These are phyloP conservation scores for Ascochyta lentis DNA, from an alignment of 2,329 filamentous ascomycete species.

Conservation along the genomic window DNA sequence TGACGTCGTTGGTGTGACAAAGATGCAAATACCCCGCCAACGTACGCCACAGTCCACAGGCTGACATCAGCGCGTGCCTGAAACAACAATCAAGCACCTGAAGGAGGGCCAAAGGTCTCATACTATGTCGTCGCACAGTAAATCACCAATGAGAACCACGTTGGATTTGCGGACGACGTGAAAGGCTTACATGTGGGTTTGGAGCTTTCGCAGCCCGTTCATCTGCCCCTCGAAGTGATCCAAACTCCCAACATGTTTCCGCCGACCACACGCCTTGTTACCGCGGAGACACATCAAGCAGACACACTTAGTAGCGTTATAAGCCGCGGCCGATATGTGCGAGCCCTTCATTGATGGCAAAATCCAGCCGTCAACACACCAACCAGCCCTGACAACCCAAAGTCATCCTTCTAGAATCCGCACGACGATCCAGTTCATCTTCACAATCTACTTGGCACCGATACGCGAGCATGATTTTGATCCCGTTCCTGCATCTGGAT, in stretches of 20 bases:
- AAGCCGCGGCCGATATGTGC: not conserved
- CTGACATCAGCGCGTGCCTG: not conserved
- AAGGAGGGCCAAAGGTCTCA: not conserved
- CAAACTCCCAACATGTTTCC: not conserved
- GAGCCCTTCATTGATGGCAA: not conserved
- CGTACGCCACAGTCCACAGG: not conserved
- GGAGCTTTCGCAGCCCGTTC: not conserved
- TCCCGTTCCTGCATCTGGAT: conserved; percentile 3
- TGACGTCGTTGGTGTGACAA: not conserved
- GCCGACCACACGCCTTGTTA: not conserved
- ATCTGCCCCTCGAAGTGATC: not conserved
- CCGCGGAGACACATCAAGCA: not conserved
- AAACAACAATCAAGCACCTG: too few relatives aligned
- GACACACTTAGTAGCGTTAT: not conserved
- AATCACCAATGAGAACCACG: not conserved
- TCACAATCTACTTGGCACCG: not conserved
- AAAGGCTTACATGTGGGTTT: not conserved
- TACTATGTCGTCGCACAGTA: not conserved
- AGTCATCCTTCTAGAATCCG: not conserved
- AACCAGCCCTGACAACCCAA: not conserved
- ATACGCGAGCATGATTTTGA: conserved; percentile 1
- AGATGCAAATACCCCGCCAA: not conserved
- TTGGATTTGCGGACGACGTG: not conserved
- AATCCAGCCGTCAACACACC: not conserved
- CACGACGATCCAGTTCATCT: not conserved